Evolutionary conservation across 495 filamentous ascomycete genomes (phyloP), one percentile per base, ranked within the genome.

Genomic region (Penicillium ochrochloron): DNA sequence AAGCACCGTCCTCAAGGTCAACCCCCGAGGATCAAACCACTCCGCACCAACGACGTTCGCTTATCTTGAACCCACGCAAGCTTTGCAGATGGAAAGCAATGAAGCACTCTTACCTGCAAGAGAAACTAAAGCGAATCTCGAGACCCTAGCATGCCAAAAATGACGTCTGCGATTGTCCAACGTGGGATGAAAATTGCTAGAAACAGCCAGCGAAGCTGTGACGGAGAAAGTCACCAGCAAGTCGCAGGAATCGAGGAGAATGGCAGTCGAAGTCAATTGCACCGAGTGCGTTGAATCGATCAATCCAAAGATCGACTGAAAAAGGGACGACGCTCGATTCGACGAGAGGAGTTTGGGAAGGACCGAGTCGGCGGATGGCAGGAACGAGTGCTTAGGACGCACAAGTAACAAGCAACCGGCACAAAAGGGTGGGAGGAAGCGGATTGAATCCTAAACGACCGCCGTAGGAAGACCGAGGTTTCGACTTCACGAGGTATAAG

Each of bases 311-410:
- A 70, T 55, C 60, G 66, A 72, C 68, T 63, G 44, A 64, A 59
- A 70, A 71, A 71, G 66, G 71, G 69, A 75, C 66, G 74, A 75
- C 70, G 73, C 60, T 67, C 53, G 67, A 65, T 70, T 71, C 64
- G 62, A 48, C 60, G 60, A 48, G 63, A 62, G 55, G 64, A 62
- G 66, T 68, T 66, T 56, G 66, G 72, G 70, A 80, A 77, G 70
- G 74, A 78, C 72, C 75, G 74, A 79, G 70, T 74, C 61, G 73
- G 73, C 71, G 72, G 70, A 54, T 37, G 71, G 70, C 63, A 75
- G 68, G 67, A 73, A 2, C 37, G n/a, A 35, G 67, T 62, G 44
- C 56, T 56, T 31, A 65, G 31, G 57, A 11, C 54, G 63, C 65
- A 69, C 68, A 25, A 50, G 37, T 35, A 55, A 61, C 51, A n/a